Evolutionary conservation across 306 rosid genomes (phyloP).

Genomic region (Morella rubra): DNA sequence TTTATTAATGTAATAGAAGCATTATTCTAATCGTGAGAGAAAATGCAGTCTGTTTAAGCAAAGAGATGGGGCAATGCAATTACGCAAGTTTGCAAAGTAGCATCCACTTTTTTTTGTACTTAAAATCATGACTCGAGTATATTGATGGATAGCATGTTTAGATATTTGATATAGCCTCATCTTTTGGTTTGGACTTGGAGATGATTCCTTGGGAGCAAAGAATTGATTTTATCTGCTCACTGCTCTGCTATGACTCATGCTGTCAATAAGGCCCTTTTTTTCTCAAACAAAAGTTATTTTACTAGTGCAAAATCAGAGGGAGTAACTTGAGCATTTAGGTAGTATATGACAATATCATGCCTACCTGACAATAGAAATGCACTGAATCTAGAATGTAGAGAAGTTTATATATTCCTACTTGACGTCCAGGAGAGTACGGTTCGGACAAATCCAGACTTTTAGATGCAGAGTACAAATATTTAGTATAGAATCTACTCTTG

Average conservation of each 20-base stretch:
- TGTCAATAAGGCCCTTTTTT: not conserved
- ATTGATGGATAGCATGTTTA: not conserved
- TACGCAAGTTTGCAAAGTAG: not conserved
- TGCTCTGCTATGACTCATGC: not conserved
- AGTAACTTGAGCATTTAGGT: not conserved
- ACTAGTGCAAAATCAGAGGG: not conserved
- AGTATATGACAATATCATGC: not conserved
- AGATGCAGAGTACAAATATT: not conserved
- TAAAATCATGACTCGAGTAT: not conserved
- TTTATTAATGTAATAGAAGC: constrained; percentile 5
- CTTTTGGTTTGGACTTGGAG: not conserved
- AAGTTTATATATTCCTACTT: not conserved
- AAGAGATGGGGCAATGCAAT: not conserved
- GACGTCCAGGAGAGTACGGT: not conserved
- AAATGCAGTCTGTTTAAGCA: not conserved
- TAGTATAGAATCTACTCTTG: not conserved
- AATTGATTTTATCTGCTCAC: not conserved
- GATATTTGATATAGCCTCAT: not conserved
- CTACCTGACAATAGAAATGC: not conserved
- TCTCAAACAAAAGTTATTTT: not conserved
- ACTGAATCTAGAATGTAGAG: not conserved
- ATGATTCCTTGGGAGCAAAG: not conserved
- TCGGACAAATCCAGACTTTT: not conserved
- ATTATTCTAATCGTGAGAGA: not conserved
- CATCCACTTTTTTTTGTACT: not conserved